Percentiles rank a stretch among this genome's conserved stretches.
Evolutionary conservation across 2,329 filamentous ascomycete genomes (phyloP).

Genomic region (Diplocarpon mali): DNA sequence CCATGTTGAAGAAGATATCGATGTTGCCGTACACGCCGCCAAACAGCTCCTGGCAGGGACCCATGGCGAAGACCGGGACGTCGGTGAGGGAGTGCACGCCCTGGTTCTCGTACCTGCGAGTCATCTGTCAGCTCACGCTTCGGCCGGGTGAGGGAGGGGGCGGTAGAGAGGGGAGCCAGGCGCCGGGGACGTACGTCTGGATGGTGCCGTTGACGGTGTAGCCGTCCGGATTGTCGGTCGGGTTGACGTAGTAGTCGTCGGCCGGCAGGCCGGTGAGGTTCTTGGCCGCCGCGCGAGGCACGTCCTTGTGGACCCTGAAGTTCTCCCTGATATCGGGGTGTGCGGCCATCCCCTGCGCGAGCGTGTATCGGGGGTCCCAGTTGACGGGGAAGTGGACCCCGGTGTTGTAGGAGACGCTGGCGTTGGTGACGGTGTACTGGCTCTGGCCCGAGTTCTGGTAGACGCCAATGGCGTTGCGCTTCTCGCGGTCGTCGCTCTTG

Average conservation of each 20-base stretch:
- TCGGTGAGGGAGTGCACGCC: conserved; percentile 72
- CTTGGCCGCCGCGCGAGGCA: conserved; percentile 50
- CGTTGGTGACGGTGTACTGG: conserved; percentile 54
- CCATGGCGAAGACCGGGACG: conserved; percentile 66
- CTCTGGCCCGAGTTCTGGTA: conserved; percentile 66
- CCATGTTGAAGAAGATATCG: conserved; percentile 64
- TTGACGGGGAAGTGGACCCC: conserved; percentile 69
- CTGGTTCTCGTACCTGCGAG: conserved; percentile 37
- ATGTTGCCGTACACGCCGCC: conserved; percentile 60
- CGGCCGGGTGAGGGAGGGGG: too few relatives aligned
- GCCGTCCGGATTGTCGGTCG: conserved; percentile 52
- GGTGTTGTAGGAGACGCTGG: conserved; percentile 55
- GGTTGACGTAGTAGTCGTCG: conserved; percentile 56
- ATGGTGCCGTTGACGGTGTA: conserved; percentile 70
- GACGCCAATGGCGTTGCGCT: conserved; percentile 63
- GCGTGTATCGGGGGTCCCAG: conserved; percentile 76
- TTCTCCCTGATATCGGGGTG: conserved; percentile 68
- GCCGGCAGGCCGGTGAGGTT: conserved; percentile 38
- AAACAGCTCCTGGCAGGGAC: conserved; percentile 69
- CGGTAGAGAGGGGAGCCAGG: not conserved
- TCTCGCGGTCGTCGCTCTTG: conserved; percentile 55
- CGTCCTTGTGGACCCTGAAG: conserved; percentile 58
- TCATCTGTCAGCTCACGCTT: not conserved
- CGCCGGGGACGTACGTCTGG: conserved; percentile 31
- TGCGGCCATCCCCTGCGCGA: conserved; percentile 61